These are phyloP conservation scores for Trichoderma sp. DNA, from an alignment of 2,329 filamentous ascomycete genomes.

Conservation along the genomic window DNA sequence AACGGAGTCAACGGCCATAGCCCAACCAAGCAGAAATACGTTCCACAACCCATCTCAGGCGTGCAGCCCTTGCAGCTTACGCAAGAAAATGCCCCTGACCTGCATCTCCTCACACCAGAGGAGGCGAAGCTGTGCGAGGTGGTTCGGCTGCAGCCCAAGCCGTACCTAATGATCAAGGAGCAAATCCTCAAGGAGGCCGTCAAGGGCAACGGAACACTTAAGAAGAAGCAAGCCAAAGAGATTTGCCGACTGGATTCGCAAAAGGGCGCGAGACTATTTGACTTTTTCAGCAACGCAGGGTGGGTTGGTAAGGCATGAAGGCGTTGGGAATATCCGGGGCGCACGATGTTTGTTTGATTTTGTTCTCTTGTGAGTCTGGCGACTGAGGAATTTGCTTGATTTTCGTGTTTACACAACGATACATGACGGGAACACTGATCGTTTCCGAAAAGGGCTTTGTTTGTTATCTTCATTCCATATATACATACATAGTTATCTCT, in stretches of 20 bases:
- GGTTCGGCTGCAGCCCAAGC: conserved; percentile 84
- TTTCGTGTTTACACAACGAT: not conserved
- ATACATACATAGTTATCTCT: not conserved
- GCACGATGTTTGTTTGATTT: not conserved
- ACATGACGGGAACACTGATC: not conserved
- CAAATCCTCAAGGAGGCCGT: conserved; percentile 86
- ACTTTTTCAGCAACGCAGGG: conserved; percentile 89
- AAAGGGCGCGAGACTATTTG: conserved; percentile 83
- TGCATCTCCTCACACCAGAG: conserved; percentile 80
- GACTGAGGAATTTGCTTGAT: not conserved
- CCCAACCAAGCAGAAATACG: conserved; percentile 48
- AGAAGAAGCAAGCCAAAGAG: conserved; percentile 90
- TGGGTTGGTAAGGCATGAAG: conserved; percentile 80
- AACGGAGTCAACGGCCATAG: conserved; percentile 37
- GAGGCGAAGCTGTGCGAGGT: conserved; percentile 84
- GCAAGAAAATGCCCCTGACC: conserved; percentile 73
- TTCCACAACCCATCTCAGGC: conserved; percentile 56
- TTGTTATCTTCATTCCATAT: too few relatives aligned
- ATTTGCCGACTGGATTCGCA: conserved; percentile 79
- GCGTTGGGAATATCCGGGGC: not conserved
- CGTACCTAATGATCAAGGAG: conserved; percentile 93
- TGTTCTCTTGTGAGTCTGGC: not conserved
- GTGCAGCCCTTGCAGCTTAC: conserved; percentile 64
- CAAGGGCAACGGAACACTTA: conserved; percentile 80
- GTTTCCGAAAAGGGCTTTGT: not conserved